A percentile compares a stretch with the other conserved stretches of the same genome.
phyloP scores from a whole-genome alignment of 176 grass and related monocot species.

The Aegilops tauschii region DNA sequence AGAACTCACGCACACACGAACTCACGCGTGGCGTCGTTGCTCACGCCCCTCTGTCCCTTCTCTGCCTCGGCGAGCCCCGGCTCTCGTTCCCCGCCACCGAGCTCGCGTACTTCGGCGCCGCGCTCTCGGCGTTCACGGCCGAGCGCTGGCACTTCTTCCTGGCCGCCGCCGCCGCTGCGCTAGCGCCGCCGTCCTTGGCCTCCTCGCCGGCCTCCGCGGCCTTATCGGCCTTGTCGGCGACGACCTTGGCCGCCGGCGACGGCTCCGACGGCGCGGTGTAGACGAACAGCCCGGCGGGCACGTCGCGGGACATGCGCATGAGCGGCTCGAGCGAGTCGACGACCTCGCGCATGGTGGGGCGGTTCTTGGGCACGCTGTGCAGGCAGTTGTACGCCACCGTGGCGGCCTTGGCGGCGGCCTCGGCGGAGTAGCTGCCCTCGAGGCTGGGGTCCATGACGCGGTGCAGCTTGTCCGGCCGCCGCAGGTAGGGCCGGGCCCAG shows the following conservation, averaged over 20 bases:
- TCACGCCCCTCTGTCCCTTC: conserved; percentile 35
- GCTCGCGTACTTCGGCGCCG: conserved; percentile 24
- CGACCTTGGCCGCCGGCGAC: neutral
- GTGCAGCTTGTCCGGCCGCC: conserved; percentile 42
- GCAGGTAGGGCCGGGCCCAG: conserved; percentile 55
- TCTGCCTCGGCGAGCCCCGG: conserved; percentile 26
- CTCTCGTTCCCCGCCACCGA: conserved; percentile 26
- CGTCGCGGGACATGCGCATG: conserved; percentile 17
- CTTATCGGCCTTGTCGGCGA: neutral
- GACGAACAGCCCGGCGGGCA: conserved; percentile 33
- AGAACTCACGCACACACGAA: neutral
- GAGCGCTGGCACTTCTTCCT: conserved; percentile 12
- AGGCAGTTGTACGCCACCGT: conserved; percentile 46
- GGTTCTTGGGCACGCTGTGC: conserved; percentile 45
- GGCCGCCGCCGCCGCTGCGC: neutral
- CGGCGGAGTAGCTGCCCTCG: conserved; percentile 47
- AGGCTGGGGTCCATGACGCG: conserved; percentile 60
- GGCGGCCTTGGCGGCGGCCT: conserved; percentile 42
- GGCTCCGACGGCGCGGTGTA: conserved; percentile 23
- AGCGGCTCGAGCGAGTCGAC: conserved; percentile 60
- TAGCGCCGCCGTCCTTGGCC: neutral
- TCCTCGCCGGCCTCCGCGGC: neutral
- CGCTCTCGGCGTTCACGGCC: conserved; percentile 14
- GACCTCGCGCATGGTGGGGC: conserved; percentile 57
- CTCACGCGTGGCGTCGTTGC: neutral